Evolutionary conservation across 345 rosid species (phyloP).

Genomic region (Atalantia buxifolia): DNA sequence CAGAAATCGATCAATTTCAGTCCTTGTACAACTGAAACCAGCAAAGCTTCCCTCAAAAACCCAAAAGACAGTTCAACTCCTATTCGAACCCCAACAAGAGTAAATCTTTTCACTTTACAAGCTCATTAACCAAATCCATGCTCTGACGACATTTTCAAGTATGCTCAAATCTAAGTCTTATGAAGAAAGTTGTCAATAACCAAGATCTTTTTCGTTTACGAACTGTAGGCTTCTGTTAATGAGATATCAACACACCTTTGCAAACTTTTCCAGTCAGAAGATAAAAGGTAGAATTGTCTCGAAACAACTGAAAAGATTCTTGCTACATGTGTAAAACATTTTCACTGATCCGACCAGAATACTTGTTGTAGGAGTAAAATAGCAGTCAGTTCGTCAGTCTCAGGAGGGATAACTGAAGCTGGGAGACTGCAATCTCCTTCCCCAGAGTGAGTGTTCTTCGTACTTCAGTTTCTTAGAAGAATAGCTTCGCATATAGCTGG

Average conservation of each 20-base stretch:
- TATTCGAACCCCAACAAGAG: conserved; percentile 43
- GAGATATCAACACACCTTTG: conserved; percentile 39
- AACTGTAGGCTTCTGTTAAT: conserved; percentile 45
- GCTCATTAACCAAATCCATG: neutral
- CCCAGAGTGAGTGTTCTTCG: conserved; percentile 32
- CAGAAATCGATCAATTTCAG: conserved; percentile 48
- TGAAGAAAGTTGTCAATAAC: neutral
- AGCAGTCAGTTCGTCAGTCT: conserved; percentile 32
- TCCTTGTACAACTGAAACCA: conserved; percentile 26
- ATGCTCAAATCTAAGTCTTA: neutral
- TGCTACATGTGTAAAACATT: neutral
- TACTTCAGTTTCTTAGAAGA: neutral
- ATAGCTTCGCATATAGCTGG: neutral
- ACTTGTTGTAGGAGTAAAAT: conserved; percentile 32
- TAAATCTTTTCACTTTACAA: conserved; percentile 15
- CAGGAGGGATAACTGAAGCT: conserved; percentile 30
- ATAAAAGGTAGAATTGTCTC: conserved; percentile 43
- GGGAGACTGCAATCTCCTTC: conserved; percentile 27
- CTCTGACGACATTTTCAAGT: neutral
- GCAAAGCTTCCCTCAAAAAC: conserved; percentile 33
- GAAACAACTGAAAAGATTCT: neutral
- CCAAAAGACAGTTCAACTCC: conserved; percentile 31
- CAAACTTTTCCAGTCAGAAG: conserved; percentile 30
- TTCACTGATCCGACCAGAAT: neutral
- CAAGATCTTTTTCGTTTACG: conserved; percentile 8